These are phyloP conservation scores for Phytophthora multivora DNA, from an alignment of 352 stramenopile genomes.

Conservation along the genomic window DNA sequence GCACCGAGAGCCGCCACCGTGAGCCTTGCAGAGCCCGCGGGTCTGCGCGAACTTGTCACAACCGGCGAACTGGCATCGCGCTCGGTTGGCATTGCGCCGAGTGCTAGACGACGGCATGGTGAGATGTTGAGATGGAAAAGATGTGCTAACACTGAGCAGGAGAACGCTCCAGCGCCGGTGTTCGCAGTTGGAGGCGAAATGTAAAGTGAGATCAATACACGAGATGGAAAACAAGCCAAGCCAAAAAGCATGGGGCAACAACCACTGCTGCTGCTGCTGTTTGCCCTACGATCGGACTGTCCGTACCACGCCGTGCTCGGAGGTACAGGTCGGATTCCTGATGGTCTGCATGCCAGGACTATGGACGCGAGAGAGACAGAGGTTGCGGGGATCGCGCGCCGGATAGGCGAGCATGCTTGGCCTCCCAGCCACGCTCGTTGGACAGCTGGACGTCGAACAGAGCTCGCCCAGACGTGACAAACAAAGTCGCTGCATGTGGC, in stretches of 20 bases:
- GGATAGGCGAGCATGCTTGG: conserved; percentile 34
- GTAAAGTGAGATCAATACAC: conserved; percentile 36
- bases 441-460: conserved; percentile 31
- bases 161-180: conserved; percentile 16
- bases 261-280: conserved; percentile 8
- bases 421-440: conserved; percentile 24
- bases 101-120: conserved; percentile 44
- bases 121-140: conserved; percentile 26
- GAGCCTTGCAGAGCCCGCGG: conserved; percentile 79
- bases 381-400: conserved; percentile 18
- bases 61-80: conserved; percentile 68
- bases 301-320: conserved; percentile 28
- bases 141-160: conserved; percentile 26
- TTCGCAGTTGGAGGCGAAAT: conserved; percentile 37
- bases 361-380: conserved; percentile 43
- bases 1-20: conserved; percentile 83
- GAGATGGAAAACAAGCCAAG: conserved; percentile 17
- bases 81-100: conserved; percentile 72
- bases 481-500: conserved; percentile 11
- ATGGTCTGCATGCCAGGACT: conserved; percentile 18
- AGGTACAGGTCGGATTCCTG: conserved; percentile 34
- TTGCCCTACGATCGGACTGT: conserved; percentile 39
- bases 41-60: conserved; percentile 90
- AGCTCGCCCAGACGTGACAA: conserved; percentile 29
- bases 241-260: conserved; percentile 9